Base-by-base conservation (phyloP, 2,329 filamentous ascomycete genomes). In the Alternaria viburni region DNA sequence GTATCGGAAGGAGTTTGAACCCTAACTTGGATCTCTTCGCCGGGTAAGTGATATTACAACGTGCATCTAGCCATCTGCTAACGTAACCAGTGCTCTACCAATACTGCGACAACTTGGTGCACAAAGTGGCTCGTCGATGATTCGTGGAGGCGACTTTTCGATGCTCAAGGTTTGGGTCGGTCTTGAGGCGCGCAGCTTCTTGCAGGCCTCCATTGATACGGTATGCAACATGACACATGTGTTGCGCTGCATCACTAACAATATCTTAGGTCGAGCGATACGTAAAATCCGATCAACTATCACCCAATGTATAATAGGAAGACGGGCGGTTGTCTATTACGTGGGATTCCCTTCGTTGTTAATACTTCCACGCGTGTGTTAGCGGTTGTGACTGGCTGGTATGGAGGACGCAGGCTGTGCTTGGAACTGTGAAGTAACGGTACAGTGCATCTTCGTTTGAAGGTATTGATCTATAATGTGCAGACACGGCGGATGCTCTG, bases 101-200 rank as follows among this genome's bases (percentile, higher is more conserved):
- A 98, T 99, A 51, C 82, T 99, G 61, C 87, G 96, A 71, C 91
- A 97, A 77, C 85, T 99, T 4, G 93, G 95, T 52, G 89, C 93
- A 0, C 89, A 94, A 76, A 89, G 90, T 69, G 90, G 91, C 26
- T 88, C 88, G 5, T 80, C 81, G 0, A 83, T 84, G 76, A 78
- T 85, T 17, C 75, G 80, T 43, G 81, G 81, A 26, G 83, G 83
- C 26, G 84, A 86, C 61, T 80, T 85, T 52, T 84, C 82, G 1
- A 96, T 98, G 91, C 83, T 97, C 70, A 89, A 93, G 73, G 90
- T 97, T 6, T 98, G 95, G 95, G 88, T 92, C 62, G 94, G 95
- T 2, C 84, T 98, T 11, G 95, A 98, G 82, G 92, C 93, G 52
- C 87, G 95, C 66, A 90, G 91, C 70, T 96, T 97, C 81, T 86